A percentile compares a stretch with the other conserved stretches of the same genome.
Evolutionary conservation across 148 eudicot species (phyloP).

Genomic region (Chenopodium berlandieri): DNA sequence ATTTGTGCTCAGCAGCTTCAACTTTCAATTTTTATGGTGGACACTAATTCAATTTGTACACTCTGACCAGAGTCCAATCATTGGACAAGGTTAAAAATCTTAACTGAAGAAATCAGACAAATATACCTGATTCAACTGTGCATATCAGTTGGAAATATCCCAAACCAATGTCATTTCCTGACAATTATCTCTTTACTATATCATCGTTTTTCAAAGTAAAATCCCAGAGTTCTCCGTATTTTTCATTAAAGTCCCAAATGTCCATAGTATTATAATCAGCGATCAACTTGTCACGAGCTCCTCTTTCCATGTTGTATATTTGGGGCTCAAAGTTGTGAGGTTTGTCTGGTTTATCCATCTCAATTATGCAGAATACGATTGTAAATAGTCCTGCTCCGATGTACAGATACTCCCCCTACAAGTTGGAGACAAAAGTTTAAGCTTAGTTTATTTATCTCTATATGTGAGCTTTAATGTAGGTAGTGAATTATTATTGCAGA

Average conservation of each 20-base stretch:
- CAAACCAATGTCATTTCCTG: not conserved
- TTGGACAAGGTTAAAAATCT: not conserved
- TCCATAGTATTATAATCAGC: slow-evolving; percentile 91
- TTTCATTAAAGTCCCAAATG: slow-evolving; percentile 92
- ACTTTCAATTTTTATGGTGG: not conserved
- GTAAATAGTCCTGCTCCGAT: slow-evolving; percentile 88
- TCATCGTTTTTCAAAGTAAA: slow-evolving; percentile 72
- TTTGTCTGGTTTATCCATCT: slow-evolving; percentile 88
- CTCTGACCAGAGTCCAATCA: not conserved
- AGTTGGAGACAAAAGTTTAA: slow-evolving; percentile 2
- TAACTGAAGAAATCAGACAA: not conserved
- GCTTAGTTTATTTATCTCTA: not conserved
- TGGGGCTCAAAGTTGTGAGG: slow-evolving; percentile 92
- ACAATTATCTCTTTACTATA: slow-evolving; percentile 51
- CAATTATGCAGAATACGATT: slow-evolving; percentile 62
- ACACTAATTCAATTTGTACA: not conserved
- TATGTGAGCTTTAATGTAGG: not conserved
- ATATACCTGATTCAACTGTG: slow-evolving; percentile 20
- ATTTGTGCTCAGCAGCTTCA: not conserved
- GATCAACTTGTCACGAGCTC: slow-evolving; percentile 83
- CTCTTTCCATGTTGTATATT: slow-evolving; percentile 92
- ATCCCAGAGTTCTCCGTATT: slow-evolving; percentile 96
- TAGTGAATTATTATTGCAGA: not conserved
- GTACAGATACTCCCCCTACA: slow-evolving; percentile 83
- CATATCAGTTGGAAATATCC: not conserved